Base-by-base conservation (phyloP, 352 stramenopile genomes). In the Blastocystis sp. region DNA sequence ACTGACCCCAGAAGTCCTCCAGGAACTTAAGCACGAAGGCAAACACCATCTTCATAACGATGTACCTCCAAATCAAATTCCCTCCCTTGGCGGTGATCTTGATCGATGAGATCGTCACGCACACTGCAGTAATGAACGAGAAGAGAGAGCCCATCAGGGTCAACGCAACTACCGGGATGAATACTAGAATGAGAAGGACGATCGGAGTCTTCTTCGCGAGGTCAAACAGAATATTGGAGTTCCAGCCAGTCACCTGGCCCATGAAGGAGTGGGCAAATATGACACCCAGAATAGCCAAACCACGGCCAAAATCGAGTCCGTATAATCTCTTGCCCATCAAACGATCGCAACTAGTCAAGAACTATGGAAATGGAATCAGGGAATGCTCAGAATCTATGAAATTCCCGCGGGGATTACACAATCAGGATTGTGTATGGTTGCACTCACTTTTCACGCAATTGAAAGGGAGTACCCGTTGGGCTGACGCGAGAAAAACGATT, bases 221-320 rank as follows among this genome's bases (percentile, higher is more conserved):
- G 52, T 61, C 19, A 19, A 61, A 61, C 10, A 61, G 28, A 38
- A 71, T 14, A 3, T 21, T 38, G 48, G 21, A 19, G 43, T 71
- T 14, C 64, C 64, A 71, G 10, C 48, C 14, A 21, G 28, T 52
- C 24, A 71, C 43, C n/a, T 38, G 28, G 21, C 64, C 64, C 48
- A 48, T 38, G 48, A 71, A 71, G 4, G 64, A 52, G 43, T 71
- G 64, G 19, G 64, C 64, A 40, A 71, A 52, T 21, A 71, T 71
- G 28, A 71, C 43, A 19, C 64, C 64, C 24, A 71, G 64, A 71
- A 71, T 43, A 38, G 64, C 64, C 19, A 71, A 48, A 14, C 64
- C 64, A n/a, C 43, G 40, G 40, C 64, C 64, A 52, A 43, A 52
- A 71, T 71, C 64, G 24, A 71, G 43, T 43, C 34, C 64, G 14